Evolutionary conservation across 176 grass and related monocot species (phyloP), one percentile per base, ranked within the genome.

Genomic region (Aegilops speltoides): DNA sequence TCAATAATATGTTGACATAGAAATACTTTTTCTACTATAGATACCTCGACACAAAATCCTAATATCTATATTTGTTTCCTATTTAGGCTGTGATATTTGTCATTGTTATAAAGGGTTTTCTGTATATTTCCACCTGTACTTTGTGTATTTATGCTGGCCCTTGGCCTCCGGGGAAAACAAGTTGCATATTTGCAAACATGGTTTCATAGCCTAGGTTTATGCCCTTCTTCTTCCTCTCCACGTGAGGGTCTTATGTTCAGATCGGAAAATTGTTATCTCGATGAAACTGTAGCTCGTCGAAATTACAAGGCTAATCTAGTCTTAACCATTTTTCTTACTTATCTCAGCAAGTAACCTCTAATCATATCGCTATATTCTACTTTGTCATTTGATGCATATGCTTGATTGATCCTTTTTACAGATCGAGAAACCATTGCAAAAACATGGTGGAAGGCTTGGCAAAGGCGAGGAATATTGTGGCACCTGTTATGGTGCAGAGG

Each of bases 381-480:
- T 5, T 78, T 83, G 24, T 17, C 36, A 72, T 81, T 83, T 82
- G 15, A 81, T 88, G 20, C 29, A 77, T 85, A 46, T 59, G 22
- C 25, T 38, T 88, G 69, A 83, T 77, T 48, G 20, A 8, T 63
- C 31, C 10, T 83, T 70, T 83, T 41, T 62, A 79, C 83, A 99
- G 97, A 99, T 99, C 2, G 97, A 96, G 71, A 99, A 83, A 76
- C 97, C 97, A 85, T 90, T 99, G 86, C 97, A 99, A 91, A 96
- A 89, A 83, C 97, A 99, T 83, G 97, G 97, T 60, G 97, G 94
- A 73, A 94, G 97, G 68, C 94, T 99, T 48, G 90, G 90, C 59
- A 95, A 94, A 86, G 88, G 90, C 8, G 97, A 99, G 78, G 86
- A 88, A 83, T 99, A 99, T 76, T 99, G 97, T 83, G 97, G 97